Base-by-base conservation (phyloP, 164 flowering plant genomes). In the Umbilicus rupestris region DNA sequence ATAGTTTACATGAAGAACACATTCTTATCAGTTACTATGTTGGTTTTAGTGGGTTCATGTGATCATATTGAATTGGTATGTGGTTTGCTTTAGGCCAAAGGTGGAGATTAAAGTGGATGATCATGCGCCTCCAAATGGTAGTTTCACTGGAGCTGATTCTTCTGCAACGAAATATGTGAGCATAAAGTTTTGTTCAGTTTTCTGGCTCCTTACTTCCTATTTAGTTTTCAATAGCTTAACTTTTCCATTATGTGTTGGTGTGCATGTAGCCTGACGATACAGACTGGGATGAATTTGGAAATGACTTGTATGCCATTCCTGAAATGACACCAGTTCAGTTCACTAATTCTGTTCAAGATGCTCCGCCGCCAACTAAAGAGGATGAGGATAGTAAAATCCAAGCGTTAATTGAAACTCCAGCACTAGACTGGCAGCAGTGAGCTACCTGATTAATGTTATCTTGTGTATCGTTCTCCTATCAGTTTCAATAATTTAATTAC, bases 201-300 rank as follows among this genome's bases (percentile, higher is more conserved):
- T 20, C 8, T 47, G 10, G 47, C 24, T 52, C 59, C 26, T 24
- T 52, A 26, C 31, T 52, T 52, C 31, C 30, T 17, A 9, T 10
- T 3, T 8, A 52, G 28, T 28, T 24, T 52, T 19, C 26, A 7
- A 24, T 11, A 52, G 14, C 7, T 20, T 1, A n/a, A 26, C 0
- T 52, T 52, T 52, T 8, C n/a, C n/a, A n/a, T n/a, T n/a, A n/a
- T 24, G 16, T 52, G 59, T 24, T 52, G 59, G 12, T 52, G 10
- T 26, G 59, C 59, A 11, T 71, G 71, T 71, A 95, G 97, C 76
- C 80, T 52, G 96, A 89, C 39, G 96, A 88, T 63, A 67, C 81
- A 3, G 97, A 89, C 52, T 92, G 93, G 89, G 97, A 92, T 80
- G 96, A 87, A 67, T 90, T 92, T 82, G 97, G 95, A 35, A 83